Evolutionary conservation across 2,329 filamentous ascomycete species (phyloP), one percentile per base, ranked within the genome.

Genomic region (Triangularia verruculosa): DNA sequence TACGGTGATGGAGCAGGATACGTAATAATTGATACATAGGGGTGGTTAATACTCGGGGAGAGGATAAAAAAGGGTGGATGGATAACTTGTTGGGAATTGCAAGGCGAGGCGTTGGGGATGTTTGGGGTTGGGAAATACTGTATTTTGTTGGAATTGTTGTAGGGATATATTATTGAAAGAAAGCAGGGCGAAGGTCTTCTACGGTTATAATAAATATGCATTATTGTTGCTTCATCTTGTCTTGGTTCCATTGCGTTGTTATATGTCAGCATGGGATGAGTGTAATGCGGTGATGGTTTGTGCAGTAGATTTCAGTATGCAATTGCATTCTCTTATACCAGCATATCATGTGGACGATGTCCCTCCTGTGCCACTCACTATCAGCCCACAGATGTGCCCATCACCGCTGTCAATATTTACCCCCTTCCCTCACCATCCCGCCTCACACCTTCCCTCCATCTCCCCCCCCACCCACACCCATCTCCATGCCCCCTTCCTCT

Each of bases 41-140:
- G 63, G 53, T 53, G 53, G 61, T 64, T 43, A 43, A 32, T 32
- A 32, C 9, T 17, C 11, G 32, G 17, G 47, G 54, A 32, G 25
- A 39, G n/a, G 39, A 20, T 20, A 24, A 15, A 52, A 51, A 51
- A 56, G 52, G 34, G 17, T 20, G 34, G 17, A 30, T 25, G 15
- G 32, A 54, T 53, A 30, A 34, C 17, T 17, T 25, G 25, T 53
- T 27, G 30, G 39, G 39, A 47, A 17, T 9, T 47, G 17, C 39
- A 47, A 47, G 39, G 39, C 39, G 39, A 47, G 39, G 39, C 39
- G 39, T 47, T 47, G 39, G 17, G 39, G 39, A 17, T 47, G 39
- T 43, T 43, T 43, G 34, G n/a, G 7, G 9, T 47, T 47, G 39
- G 39, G 39, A 47, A 20, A 47, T 20, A 17, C 20, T 47, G 39